Conservation (phyloP, 306 rosid species). For the apple (Malus domestica) region ASM211411v1 NC_041800.1:1679501-1680000, state of each 20-base stretch:
- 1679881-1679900: no score
- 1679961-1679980: no score
- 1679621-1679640: not conserved
- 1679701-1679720: not conserved
- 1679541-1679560: constrained; percentile 14
- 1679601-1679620: not conserved
- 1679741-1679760: constrained; percentile 23
- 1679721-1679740: constrained; percentile 27
- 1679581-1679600: not conserved
- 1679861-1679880: no score
- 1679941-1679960: no score
- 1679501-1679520: no score
- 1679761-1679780: constrained; percentile 8
- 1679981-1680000: no score
- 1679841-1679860: no score
- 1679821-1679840: no score
- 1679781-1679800: not conserved
- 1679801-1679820: not conserved
- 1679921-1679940: no score
- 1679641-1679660: not conserved
- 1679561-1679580: constrained; percentile 50
- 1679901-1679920: no score
- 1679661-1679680: not conserved
- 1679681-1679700: not conserved
- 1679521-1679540: no score